These are phyloP conservation scores for Helotiales sp. DNA, from an alignment of 2,329 filamentous ascomycete genomes.

Conservation along the genomic window DNA sequence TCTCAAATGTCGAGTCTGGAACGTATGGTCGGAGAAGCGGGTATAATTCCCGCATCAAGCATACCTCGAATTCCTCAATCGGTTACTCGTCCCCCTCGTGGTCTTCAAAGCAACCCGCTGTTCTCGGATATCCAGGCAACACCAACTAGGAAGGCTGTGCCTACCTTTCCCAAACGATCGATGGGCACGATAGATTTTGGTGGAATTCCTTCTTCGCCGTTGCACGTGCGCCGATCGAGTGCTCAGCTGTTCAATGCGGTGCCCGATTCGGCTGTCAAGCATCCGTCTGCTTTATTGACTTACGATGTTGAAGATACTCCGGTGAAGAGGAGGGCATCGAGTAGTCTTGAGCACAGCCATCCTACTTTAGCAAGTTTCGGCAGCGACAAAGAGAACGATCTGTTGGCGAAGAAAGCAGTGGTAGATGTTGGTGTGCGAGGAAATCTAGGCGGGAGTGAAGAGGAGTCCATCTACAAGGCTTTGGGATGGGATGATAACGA, in stretches of 20 bases:
- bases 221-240: slow-evolving; percentile 37
- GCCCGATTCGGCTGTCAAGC: slow-evolving; percentile 34
- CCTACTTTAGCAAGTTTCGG: slow-evolving; percentile 17
- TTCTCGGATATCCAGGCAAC: slow-evolving; percentile 40
- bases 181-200: slow-evolving; percentile 4
- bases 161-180: slow-evolving; percentile 11
- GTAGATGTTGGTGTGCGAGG: not conserved
- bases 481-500: slow-evolving; percentile 46
- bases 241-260: slow-evolving; percentile 36
- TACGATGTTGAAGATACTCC: slow-evolving; percentile 39
- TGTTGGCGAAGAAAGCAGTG: not conserved
- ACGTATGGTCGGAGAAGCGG: slow-evolving; percentile 21
- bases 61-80: slow-evolving; percentile 40
- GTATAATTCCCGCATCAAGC: slow-evolving; percentile 37
- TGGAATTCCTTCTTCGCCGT: slow-evolving; percentile 35
- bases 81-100: slow-evolving; percentile 22
- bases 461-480: slow-evolving; percentile 43
- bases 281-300: slow-evolving; percentile 2
- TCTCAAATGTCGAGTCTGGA: slow-evolving; percentile 24
- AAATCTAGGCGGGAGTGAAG: slow-evolving; percentile 16
- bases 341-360: slow-evolving; percentile 28
- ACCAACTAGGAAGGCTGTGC: slow-evolving; percentile 35
- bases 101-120: slow-evolving; percentile 25
- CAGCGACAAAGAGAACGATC: slow-evolving; percentile 35
- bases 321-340: slow-evolving; percentile 30